Percentiles rank a stretch among this genome's conserved stretches.
Evolutionary conservation across 2,329 filamentous ascomycete genomes (phyloP).

Genomic region (Sporothrix pallida): DNA sequence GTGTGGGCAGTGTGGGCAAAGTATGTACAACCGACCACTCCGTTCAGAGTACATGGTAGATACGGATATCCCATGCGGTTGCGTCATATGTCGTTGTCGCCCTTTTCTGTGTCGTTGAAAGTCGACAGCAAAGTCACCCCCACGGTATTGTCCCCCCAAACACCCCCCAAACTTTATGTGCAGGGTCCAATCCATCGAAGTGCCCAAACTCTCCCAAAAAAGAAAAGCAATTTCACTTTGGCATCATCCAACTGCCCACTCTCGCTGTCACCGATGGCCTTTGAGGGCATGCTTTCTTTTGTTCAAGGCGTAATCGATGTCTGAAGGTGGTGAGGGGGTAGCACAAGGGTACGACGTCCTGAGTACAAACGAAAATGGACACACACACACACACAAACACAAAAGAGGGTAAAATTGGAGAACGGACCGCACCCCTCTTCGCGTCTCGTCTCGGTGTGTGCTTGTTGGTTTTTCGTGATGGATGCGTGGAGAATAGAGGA

Average conservation of each 20-base stretch:
- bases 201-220: neutral
- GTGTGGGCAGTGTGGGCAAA: too few species aligned
- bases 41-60: too few species aligned
- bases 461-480: neutral
- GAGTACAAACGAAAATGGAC: too few species aligned
- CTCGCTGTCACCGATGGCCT: slow-evolving; percentile 16
- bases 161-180: slow-evolving; percentile 1
- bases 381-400: neutral
- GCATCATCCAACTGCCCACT: neutral
- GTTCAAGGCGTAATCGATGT: too few species aligned
- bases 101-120: neutral
- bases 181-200: neutral
- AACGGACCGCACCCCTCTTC: neutral
- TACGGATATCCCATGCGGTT: neutral
- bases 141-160: neutral
- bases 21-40: neutral
- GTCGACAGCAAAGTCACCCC: neutral
- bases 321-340: too few species aligned
- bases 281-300: neutral
- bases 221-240: neutral
- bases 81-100: neutral
- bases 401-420: neutral
- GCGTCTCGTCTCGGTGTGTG: neutral
- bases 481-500: neutral
- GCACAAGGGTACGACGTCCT: too few species aligned